Evolutionary conservation across 495 filamentous ascomycete genomes (phyloP).

Genomic region (Evansstolkia leycettana): DNA sequence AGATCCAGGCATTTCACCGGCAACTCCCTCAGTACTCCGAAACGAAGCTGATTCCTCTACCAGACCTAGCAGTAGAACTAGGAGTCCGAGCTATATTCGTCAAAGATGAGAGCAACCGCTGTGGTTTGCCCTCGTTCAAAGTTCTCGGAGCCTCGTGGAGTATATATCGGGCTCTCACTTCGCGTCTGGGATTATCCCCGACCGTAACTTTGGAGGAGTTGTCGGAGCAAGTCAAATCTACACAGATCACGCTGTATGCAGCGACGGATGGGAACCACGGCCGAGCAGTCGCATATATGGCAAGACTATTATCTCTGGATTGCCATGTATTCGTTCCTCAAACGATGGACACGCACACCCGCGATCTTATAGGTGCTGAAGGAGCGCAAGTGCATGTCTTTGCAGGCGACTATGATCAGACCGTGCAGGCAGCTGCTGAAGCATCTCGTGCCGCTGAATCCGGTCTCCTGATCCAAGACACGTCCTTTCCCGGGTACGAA

Average conservation of each 20-base stretch:
- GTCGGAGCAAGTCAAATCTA: constrained; percentile 16
- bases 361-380: constrained; percentile 41
- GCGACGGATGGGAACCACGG: constrained; percentile 66
- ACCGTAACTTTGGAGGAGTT: constrained; percentile 27
- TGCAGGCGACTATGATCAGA: constrained; percentile 47
- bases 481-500: constrained; percentile 47
- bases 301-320: constrained; percentile 35
- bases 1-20: constrained; percentile 29
- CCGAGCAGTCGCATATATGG: constrained; percentile 55
- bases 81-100: constrained; percentile 40
- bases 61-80: constrained; percentile 40
- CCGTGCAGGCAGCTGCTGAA: constrained; percentile 32
- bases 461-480: constrained; percentile 52
- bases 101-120: constrained; percentile 46
- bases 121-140: constrained; percentile 63
- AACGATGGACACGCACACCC: constrained; percentile 38
- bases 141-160: constrained; percentile 70
- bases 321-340: constrained; percentile 44
- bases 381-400: constrained; percentile 41
- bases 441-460: constrained; percentile 15
- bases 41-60: constrained; percentile 39
- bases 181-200: constrained; percentile 23
- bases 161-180: constrained; percentile 40
- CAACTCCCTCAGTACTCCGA: constrained; percentile 35
- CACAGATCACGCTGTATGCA: constrained; percentile 28